Percentiles rank a stretch among this genome's conserved stretches.
phyloP scores from a whole-genome alignment of 768 basidiomycete species.

The Dentipellis fragilis region DNA sequence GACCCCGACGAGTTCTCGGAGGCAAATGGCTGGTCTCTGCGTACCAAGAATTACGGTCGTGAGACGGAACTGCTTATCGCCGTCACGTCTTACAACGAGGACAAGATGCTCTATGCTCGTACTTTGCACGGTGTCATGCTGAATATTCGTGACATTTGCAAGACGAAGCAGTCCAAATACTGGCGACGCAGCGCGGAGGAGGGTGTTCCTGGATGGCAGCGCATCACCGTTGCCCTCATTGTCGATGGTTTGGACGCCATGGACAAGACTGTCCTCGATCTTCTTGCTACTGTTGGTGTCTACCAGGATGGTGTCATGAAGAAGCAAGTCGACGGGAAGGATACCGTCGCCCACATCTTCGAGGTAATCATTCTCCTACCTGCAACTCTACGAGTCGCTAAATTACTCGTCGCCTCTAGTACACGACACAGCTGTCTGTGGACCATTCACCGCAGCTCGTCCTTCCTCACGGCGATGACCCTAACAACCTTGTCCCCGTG shows the following conservation, averaged over 20 bases:
- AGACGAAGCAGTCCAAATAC: constrained; percentile 89
- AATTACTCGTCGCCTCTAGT: constrained; percentile 35
- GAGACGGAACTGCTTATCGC: constrained; percentile 91
- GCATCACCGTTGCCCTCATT: constrained; percentile 82
- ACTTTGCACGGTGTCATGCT: constrained; percentile 95
- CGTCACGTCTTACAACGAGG: constrained; percentile 89
- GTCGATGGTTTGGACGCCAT: constrained; percentile 90
- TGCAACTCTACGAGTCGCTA: not conserved
- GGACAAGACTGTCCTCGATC: constrained; percentile 89
- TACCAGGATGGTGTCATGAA: constrained; percentile 96
- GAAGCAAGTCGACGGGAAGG: constrained; percentile 81
- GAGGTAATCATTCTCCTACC: constrained; percentile 43
- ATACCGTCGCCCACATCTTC: constrained; percentile 90
- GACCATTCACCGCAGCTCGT: constrained; percentile 86
- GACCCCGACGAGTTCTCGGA: constrained; percentile 85
- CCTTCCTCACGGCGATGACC: constrained; percentile 80
- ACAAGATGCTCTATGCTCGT: constrained; percentile 83
- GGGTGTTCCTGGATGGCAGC: constrained; percentile 83
- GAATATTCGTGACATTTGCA: constrained; percentile 96
- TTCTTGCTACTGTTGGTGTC: constrained; percentile 82
- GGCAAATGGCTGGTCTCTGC: constrained; percentile 75
- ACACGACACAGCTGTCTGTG: constrained; percentile 93
- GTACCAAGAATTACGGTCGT: constrained; percentile 77
- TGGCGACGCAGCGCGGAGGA: constrained; percentile 80
- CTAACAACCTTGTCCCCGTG: constrained; percentile 88